These are phyloP conservation scores for Cutaneotrichosporon arboriforme DNA, from an alignment of 1,284 basidiomycete genomes.

Conservation along the genomic window DNA sequence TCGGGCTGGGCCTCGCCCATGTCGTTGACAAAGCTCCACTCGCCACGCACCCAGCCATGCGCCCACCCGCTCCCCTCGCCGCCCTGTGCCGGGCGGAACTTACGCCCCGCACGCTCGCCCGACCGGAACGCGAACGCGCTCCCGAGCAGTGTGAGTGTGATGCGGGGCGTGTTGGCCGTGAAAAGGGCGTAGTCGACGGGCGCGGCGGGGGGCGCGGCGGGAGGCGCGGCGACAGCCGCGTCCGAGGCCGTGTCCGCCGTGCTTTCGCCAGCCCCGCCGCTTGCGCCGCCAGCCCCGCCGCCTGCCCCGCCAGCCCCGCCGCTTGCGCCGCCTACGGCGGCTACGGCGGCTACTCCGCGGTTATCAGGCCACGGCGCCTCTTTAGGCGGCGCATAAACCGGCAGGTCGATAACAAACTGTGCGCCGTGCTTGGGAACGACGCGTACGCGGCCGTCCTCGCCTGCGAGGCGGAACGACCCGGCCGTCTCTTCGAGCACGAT, in stretches of 20 bases:
- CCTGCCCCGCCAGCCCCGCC: neutral
- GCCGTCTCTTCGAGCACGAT: slow-evolving; percentile 51
- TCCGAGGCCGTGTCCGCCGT: neutral
- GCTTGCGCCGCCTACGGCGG: neutral
- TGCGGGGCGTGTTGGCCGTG: slow-evolving; percentile 25
- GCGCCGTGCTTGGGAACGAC: slow-evolving; percentile 49
- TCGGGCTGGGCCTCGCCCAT: slow-evolving; percentile 4
- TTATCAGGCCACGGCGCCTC: neutral
- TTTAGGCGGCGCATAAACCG: slow-evolving; percentile 34
- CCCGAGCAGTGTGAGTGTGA: slow-evolving; percentile 48
- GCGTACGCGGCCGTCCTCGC: slow-evolving; percentile 25
- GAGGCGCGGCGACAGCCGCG: neutral
- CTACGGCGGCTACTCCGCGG: slow-evolving; percentile 3
- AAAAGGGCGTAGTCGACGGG: slow-evolving; percentile 13
- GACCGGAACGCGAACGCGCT: slow-evolving; percentile 47
- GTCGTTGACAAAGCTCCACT: slow-evolving; percentile 20
- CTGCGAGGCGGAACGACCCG: slow-evolving; percentile 47
- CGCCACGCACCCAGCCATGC: slow-evolving; percentile 38
- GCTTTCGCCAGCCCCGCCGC: neutral
- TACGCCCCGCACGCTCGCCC: slow-evolving; percentile 48
- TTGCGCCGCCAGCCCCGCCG: neutral
- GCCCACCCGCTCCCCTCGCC: slow-evolving; percentile 43
- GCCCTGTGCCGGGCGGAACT: slow-evolving; percentile 45
- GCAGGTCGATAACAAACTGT: slow-evolving; percentile 47
- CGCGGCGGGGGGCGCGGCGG: no score